phyloP scores from a whole-genome alignment of 2,329 filamentous ascomycete species.

The Venturia pyrina region DNA sequence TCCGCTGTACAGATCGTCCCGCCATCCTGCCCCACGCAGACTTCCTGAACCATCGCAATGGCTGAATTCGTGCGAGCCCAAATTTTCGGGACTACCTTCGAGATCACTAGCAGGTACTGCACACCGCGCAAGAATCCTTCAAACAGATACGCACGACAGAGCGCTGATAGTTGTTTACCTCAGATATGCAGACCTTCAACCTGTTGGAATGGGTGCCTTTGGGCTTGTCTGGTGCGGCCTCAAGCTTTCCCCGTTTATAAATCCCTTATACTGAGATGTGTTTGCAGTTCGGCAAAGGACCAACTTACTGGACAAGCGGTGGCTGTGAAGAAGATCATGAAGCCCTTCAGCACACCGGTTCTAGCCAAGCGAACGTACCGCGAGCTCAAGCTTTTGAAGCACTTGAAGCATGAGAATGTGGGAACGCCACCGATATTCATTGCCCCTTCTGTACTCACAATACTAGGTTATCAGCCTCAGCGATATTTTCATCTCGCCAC shows the following conservation, averaged over 20 bases:
- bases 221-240: slow-evolving; percentile 81
- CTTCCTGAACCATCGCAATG: slow-evolving; percentile 50
- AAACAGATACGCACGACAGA: neutral
- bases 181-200: slow-evolving; percentile 96
- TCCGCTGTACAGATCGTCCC: slow-evolving; percentile 13
- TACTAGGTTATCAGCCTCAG: slow-evolving; percentile 82
- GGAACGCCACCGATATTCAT: neutral
- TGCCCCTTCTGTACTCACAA: neutral
- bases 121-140: neutral
- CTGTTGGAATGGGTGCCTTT: slow-evolving; percentile 98
- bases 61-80: slow-evolving; percentile 98
- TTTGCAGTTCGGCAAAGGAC: slow-evolving; percentile 79
- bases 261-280: slow-evolving; percentile 10
- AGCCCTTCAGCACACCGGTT: slow-evolving; percentile 98
- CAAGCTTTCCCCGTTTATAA: neutral
- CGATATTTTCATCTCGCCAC: slow-evolving; percentile 98
- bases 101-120: slow-evolving; percentile 90
- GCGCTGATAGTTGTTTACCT: slow-evolving; percentile 5
- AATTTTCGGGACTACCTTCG: slow-evolving; percentile 98
- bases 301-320: slow-evolving; percentile 96
- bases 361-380: slow-evolving; percentile 96
- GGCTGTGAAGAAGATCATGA: slow-evolving; percentile 99
- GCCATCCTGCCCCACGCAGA: slow-evolving; percentile 12
- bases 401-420: slow-evolving; percentile 94
- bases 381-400: slow-evolving; percentile 94